Evolutionary conservation across 495 filamentous ascomycete genomes (phyloP), one percentile per base, ranked within the genome.

Genomic region (Talaromyces adpressus): DNA sequence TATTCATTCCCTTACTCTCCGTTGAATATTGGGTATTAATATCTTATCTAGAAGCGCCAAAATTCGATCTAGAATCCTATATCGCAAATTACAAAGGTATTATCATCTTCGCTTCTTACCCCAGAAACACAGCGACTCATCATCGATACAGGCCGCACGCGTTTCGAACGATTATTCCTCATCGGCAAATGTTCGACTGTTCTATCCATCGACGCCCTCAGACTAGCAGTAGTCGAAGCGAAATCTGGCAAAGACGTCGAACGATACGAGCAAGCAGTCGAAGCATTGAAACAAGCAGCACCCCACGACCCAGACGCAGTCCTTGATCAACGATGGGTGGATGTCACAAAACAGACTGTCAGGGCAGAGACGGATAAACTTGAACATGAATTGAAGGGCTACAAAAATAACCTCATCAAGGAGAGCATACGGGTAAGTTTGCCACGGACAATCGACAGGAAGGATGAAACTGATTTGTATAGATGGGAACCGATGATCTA

Each of bases 341-440:
- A 86, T 1, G 74, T 75, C 49, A 86, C 79, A 57, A 82, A 82
- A 23, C 84, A 82, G 39, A 72, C 80, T n/a, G 87, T 91, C 64
- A 83, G 84, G 62, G 73, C 74, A 2, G 87, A 92, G 68, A 87
- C 84, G 1, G 83, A 89, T 45, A 84, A 89, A 54, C 77, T 97
- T 63, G 90, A 96, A 65, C 77, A 82, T 6, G 92, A 98, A 70
- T 76, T 98, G 30, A 91, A 91, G 71, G 90, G 89, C 6, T 98
- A 98, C 76, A 98, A 97, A 74, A 96, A 98, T 68, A 98, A 98
- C 66, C 74, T 98, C 39, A 91, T 98, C 66, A 97, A 97, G 72
- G 94, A 98, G 75, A 97, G 93, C 75, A 97, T 98, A 65, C 78
- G 95, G 69, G 92, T 95, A 81, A 62, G 87, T 66, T 58, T 18